phyloP scores from a whole-genome alignment of 352 stramenopile species.

The Saprolegnia diclina region DNA sequence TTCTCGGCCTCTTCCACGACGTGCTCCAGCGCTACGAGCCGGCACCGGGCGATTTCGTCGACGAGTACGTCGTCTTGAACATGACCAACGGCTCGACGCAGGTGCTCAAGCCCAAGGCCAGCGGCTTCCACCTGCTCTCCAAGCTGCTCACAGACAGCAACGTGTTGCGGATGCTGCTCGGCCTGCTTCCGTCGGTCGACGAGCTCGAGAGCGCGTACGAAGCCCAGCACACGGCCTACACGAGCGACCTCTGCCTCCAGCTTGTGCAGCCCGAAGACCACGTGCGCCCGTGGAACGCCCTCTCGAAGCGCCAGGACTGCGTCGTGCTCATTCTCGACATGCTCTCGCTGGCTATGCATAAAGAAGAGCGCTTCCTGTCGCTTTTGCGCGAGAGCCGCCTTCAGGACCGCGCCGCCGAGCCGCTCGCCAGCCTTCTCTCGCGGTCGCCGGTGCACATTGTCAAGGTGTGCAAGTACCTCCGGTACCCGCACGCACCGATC shows the following conservation, averaged over 20 bases:
- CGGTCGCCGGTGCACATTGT: slow-evolving; percentile 69
- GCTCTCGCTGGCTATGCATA: slow-evolving; percentile 63
- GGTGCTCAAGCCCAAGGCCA: slow-evolving; percentile 12
- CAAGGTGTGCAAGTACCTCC: slow-evolving; percentile 77
- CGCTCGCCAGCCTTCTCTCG: slow-evolving; percentile 68
- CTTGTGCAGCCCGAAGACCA: slow-evolving; percentile 6
- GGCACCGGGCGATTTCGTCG: neutral
- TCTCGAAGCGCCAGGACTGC: slow-evolving; percentile 37
- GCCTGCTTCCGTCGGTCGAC: slow-evolving; percentile 3
- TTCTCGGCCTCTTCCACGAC: slow-evolving; percentile 53
- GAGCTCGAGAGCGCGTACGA: slow-evolving; percentile 10
- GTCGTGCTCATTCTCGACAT: slow-evolving; percentile 76
- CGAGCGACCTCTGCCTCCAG: slow-evolving; percentile 17
- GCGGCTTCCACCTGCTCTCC: slow-evolving; percentile 8
- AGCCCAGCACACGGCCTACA: slow-evolving; percentile 4
- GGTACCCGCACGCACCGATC: slow-evolving; percentile 74
- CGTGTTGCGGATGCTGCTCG: slow-evolving; percentile 1
- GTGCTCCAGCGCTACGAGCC: slow-evolving; percentile 1
- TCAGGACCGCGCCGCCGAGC: slow-evolving; percentile 57
- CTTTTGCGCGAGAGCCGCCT: slow-evolving; percentile 48
- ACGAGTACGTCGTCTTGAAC: slow-evolving; percentile 20
- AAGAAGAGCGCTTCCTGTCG: slow-evolving; percentile 63
- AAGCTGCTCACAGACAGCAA: slow-evolving; percentile 15
- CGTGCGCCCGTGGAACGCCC: slow-evolving; percentile 3
- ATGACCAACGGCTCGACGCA: slow-evolving; percentile 1